These are phyloP conservation scores for Eimeria praecox DNA, from an alignment of 169 alveolate genomes.

Conservation along the genomic window DNA sequence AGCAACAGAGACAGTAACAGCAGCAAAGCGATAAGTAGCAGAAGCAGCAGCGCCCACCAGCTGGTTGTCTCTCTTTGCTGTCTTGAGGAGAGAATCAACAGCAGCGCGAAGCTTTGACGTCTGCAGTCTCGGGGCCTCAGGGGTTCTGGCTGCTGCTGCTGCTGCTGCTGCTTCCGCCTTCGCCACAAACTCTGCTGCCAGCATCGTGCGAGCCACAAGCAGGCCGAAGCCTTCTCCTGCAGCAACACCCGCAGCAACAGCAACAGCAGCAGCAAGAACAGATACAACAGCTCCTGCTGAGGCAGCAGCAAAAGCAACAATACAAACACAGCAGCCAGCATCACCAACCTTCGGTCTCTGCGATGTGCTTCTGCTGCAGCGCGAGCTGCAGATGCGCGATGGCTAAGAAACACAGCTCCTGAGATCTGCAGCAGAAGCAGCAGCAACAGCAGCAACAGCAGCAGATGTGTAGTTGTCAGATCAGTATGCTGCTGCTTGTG, in stretches of 20 bases:
- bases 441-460: background rate
- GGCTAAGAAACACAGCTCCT: constrained; percentile 46
- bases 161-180: constrained; percentile 52
- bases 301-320: background rate
- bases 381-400: constrained; percentile 58
- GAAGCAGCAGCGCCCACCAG: constrained; percentile 37
- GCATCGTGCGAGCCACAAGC: constrained; percentile 42
- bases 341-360: constrained; percentile 33
- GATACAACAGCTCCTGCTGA: background rate
- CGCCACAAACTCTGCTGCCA: constrained; percentile 22
- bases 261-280: background rate
- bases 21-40: background rate
- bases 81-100: constrained; percentile 14
- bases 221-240: constrained; percentile 53
- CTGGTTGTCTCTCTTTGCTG: constrained; percentile 56
- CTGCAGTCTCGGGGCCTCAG: constrained; percentile 47
- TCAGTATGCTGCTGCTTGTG: background rate
- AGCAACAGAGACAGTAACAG: background rate
- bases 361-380: constrained; percentile 24
- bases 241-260: background rate
- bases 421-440: constrained; percentile 16
- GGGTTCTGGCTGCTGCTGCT: constrained; percentile 40
- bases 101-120: constrained; percentile 56
- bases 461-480: background rate
- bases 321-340: background rate